These are phyloP conservation scores for Phytophthora litchii DNA, from an alignment of 352 stramenopile species.

Conservation along the genomic window DNA sequence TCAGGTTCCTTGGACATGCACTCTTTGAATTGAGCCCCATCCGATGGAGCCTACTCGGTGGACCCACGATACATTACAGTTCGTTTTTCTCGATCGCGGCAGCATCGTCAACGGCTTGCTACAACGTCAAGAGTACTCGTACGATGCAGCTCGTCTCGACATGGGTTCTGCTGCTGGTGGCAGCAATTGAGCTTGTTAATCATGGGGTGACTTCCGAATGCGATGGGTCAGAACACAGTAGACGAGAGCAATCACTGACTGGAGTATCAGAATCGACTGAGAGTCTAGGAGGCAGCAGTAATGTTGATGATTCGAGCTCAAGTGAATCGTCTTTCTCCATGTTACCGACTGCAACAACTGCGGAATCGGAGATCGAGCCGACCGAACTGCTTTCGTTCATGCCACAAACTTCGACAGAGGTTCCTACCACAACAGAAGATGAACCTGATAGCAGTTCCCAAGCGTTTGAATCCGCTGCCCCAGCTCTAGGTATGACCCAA, in stretches of 20 bases:
- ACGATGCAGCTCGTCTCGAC: slow-evolving; percentile 6
- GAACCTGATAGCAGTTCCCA: slow-evolving; percentile 1
- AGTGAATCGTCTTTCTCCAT: slow-evolving; percentile 2
- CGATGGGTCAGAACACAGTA: slow-evolving; percentile 12
- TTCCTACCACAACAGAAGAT: slow-evolving; percentile 2
- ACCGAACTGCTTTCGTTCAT: background rate
- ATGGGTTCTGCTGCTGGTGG: slow-evolving; percentile 1
- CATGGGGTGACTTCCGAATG: slow-evolving; percentile 7
- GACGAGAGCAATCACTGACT: slow-evolving; percentile 4
- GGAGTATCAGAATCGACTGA: background rate
- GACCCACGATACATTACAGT: slow-evolving; percentile 13
- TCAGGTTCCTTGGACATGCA: slow-evolving; percentile 24
- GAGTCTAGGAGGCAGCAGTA: slow-evolving; percentile 3
- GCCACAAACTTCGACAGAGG: background rate
- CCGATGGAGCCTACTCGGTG: slow-evolving; percentile 6
- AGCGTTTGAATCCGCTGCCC: slow-evolving; percentile 9
- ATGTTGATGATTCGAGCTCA: slow-evolving; percentile 2
- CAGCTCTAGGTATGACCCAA: slow-evolving; percentile 8
- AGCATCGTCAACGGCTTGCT: background rate
- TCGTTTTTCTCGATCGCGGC: slow-evolving; percentile 17
- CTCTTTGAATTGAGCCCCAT: background rate
- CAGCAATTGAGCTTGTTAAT: background rate
- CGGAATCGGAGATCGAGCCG: background rate
- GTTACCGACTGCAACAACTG: slow-evolving; percentile 3
- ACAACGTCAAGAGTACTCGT: slow-evolving; percentile 11